phyloP scores from a whole-genome alignment of 2,329 filamentous ascomycete species.

The Beauveria medogensis region DNA sequence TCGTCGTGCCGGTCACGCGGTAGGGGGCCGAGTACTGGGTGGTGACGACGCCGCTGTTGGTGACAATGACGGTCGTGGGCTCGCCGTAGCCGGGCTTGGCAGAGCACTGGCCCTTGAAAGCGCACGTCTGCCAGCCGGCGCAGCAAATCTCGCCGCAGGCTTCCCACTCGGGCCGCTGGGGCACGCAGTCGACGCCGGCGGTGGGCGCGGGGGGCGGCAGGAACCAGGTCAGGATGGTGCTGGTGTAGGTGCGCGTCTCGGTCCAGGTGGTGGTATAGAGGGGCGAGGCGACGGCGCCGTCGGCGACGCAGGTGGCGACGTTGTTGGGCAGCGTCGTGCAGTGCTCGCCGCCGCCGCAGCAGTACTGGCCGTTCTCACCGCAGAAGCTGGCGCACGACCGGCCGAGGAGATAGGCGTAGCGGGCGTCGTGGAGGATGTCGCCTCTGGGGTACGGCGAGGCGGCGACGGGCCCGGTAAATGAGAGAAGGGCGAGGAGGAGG shows the following conservation, averaged over 20 bases:
- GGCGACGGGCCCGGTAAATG: constrained; percentile 21
- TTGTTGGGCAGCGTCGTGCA: constrained; percentile 43
- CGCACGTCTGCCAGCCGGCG: constrained; percentile 60
- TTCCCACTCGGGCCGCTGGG: constrained; percentile 44
- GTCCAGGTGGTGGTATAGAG: constrained; percentile 53
- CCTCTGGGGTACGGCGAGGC: constrained; percentile 45
- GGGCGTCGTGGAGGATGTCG: constrained; percentile 32
- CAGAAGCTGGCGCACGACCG: constrained; percentile 45
- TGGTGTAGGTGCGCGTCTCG: constrained; percentile 51
- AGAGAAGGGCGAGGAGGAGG: constrained; percentile 29
- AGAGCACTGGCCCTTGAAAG: constrained; percentile 47
- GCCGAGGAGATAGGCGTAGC: constrained; percentile 42
- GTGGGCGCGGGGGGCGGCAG: constrained; percentile 36
- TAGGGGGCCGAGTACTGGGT: constrained; percentile 45
- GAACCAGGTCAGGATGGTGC: constrained; percentile 45
- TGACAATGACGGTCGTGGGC: constrained; percentile 35
- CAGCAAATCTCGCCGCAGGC: constrained; percentile 66
- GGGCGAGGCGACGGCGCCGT: constrained; percentile 24
- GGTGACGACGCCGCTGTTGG: constrained; percentile 39
- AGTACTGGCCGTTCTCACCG: constrained; percentile 46
- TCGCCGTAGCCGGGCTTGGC: constrained; percentile 41
- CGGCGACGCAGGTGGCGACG: constrained; percentile 41
- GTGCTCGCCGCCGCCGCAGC: constrained; percentile 39
- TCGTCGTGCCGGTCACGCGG: constrained; percentile 48
- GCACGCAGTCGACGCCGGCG: constrained; percentile 40